Base-by-base conservation (phyloP, 139 green algal species). In the Coelastrella sp. region DNA sequence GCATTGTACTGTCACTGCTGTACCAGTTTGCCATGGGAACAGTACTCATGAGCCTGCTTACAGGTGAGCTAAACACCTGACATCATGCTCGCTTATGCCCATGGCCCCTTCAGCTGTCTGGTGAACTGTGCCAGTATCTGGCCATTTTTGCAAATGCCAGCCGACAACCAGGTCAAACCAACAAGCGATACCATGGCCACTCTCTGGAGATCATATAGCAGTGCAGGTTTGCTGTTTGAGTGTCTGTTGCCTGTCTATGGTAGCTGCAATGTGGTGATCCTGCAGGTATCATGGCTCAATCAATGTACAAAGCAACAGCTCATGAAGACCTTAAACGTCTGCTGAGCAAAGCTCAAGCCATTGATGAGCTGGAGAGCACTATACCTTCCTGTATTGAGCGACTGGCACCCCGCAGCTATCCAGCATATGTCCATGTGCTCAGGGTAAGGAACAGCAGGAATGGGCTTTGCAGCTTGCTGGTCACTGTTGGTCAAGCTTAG, bases 11-110 rank as follows among this genome's bases (percentile, higher is more conserved):
- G 59, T 82, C 85, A 7, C 84, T 91, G 27, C 24, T 90, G 35
- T 93, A 88, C 59, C 73, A 92, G 68, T 93, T 93, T 80, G 73
- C 66, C 15, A 91, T 94, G 89, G 60, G 78, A 66, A 92, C 93
- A 73, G 87, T 95, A 4, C 89, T 95, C 9, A 83, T 96, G n/a
- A 95, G 94, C 84, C 86, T 93, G 79, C 86, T 95, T 4, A 94
- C 94, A 61, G 84, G 84, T 88, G 25, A 20, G 57, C 4, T 8
- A 20, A 15, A n/a, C 7, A 74, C 10, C 1, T 7, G 49, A 25
- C 20, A 78, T 1, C 70, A 78, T 24, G 70, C 8, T 19, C 22
- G 70, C 22, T 0, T 0, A 14, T 6, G 0, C 12, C 63, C 6
- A 14, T 70, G 63, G 12, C 63, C 4, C 5, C 63, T 70, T 70